Conservation (phyloP, 163 green algal genomes). For the Scenedesmus sp. region DNA sequence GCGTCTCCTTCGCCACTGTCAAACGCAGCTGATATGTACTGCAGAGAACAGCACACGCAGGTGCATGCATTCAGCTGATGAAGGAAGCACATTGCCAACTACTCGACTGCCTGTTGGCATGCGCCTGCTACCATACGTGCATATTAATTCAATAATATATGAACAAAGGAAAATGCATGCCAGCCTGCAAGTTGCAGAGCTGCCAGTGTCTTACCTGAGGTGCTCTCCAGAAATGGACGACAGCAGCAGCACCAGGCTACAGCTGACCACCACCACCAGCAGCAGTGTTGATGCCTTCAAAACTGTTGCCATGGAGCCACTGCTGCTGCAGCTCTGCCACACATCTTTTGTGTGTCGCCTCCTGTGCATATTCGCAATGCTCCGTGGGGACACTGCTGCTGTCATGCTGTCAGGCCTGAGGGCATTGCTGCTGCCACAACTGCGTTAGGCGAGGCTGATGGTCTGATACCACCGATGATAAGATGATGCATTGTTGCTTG, state of each 20-base stretch:
- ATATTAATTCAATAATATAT: too few species aligned
- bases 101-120: too few species aligned
- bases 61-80: not conserved
- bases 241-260: constrained; percentile 7
- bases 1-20: constrained; percentile 3
- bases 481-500: not conserved
- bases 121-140: too few species aligned
- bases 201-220: not conserved
- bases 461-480: not conserved
- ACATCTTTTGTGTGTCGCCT: not conserved
- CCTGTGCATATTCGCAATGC: not conserved
- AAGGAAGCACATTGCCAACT: too few species aligned
- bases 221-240: constrained; percentile 24
- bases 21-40: constrained; percentile 24
- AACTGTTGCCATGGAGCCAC: not conserved
- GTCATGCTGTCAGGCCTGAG: not conserved
- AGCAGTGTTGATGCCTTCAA: constrained; percentile 21
- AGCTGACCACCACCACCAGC: constrained; percentile 22
- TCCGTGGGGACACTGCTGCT: not conserved
- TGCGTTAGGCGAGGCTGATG: not conserved
- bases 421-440: not conserved
- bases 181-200: not conserved
- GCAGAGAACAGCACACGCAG: not conserved
- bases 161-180: too few species aligned
- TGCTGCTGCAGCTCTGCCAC: not conserved